Percentiles rank a stretch among this genome's conserved stretches.
These are phyloP conservation scores for Ramularia endophylla DNA, from an alignment of 2,329 filamentous ascomycete species.

Conservation along the genomic window DNA sequence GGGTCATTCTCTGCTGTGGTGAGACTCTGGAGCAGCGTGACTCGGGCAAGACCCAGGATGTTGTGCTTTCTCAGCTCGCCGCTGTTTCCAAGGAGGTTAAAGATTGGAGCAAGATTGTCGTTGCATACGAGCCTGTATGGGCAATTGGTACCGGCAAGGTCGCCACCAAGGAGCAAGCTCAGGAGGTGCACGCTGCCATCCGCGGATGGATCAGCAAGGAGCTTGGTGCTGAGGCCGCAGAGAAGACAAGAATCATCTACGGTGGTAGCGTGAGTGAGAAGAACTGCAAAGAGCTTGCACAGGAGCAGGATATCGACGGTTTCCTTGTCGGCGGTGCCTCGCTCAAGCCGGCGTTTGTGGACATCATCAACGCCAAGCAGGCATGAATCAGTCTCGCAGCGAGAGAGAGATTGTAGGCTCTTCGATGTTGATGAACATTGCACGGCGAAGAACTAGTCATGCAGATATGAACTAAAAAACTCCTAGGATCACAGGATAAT, in stretches of 20 bases:
- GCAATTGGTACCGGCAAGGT: constrained; percentile 88
- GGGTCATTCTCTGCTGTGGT: constrained; percentile 95
- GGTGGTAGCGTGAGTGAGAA: constrained; percentile 96
- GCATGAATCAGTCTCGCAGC: not conserved
- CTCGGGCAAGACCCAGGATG: constrained; percentile 73
- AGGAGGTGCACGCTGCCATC: constrained; percentile 90
- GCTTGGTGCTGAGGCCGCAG: constrained; percentile 70
- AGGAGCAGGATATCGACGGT: constrained; percentile 92
- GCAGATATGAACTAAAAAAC: no score
- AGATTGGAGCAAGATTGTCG: constrained; percentile 91
- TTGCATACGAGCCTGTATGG: constrained; percentile 99
- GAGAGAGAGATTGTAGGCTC: no score
- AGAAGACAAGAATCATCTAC: constrained; percentile 90
- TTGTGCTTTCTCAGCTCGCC: constrained; percentile 77
- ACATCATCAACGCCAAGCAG: constrained; percentile 60
- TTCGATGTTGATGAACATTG: no score
- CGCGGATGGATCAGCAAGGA: constrained; percentile 74
- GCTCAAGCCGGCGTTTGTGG: constrained; percentile 86
- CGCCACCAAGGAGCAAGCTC: constrained; percentile 79
- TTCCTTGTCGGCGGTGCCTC: constrained; percentile 96
- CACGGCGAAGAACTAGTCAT: no score
- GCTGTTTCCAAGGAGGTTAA: constrained; percentile 72
- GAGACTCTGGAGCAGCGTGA: constrained; percentile 94
- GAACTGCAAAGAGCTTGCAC: constrained; percentile 91
- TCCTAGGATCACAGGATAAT: no score